Percentiles rank a stretch among this genome's conserved stretches.
Evolutionary conservation across 495 filamentous ascomycete genomes (phyloP).

Genomic region (Penicillium manginii): DNA sequence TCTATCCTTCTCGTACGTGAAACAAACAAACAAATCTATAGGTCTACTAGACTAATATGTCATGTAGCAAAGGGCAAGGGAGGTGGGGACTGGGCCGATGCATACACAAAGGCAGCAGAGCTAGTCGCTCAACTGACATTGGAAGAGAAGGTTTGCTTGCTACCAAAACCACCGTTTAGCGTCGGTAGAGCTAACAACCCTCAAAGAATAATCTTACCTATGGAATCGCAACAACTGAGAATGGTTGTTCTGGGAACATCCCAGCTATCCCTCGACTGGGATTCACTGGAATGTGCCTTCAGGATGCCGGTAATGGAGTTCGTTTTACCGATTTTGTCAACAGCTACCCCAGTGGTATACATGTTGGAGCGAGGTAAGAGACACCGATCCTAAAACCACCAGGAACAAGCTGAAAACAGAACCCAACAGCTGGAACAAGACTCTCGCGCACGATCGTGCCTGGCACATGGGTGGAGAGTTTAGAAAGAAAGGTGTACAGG

Average conservation of each 20-base stretch:
- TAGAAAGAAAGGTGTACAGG: conserved; percentile 55
- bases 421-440: conserved; percentile 46
- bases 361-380: conserved; percentile 52
- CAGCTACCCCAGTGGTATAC: conserved; percentile 57
- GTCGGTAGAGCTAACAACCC: background rate
- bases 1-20: conserved; percentile 55
- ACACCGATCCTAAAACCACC: background rate
- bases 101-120: conserved; percentile 51
- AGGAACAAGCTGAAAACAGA: background rate
- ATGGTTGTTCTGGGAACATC: conserved; percentile 56
- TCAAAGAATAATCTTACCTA: conserved; percentile 51
- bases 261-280: conserved; percentile 54
- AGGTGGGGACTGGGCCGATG: conserved; percentile 48
- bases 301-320: conserved; percentile 66
- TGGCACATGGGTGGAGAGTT: conserved; percentile 56
- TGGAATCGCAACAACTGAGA: conserved; percentile 35
- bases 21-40: background rate
- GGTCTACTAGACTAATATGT: conserved; percentile 6
- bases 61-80: conserved; percentile 20
- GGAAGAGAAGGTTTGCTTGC: conserved; percentile 54
- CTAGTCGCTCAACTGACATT: conserved; percentile 60
- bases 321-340: conserved; percentile 63
- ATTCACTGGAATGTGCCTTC: conserved; percentile 65
- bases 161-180: background rate
- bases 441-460: conserved; percentile 62